A percentile compares a stretch with the other conserved stretches of the same genome.
phyloP scores from a whole-genome alignment of 768 basidiomycete species.

The Rhizopogon vesiculosus region DNA sequence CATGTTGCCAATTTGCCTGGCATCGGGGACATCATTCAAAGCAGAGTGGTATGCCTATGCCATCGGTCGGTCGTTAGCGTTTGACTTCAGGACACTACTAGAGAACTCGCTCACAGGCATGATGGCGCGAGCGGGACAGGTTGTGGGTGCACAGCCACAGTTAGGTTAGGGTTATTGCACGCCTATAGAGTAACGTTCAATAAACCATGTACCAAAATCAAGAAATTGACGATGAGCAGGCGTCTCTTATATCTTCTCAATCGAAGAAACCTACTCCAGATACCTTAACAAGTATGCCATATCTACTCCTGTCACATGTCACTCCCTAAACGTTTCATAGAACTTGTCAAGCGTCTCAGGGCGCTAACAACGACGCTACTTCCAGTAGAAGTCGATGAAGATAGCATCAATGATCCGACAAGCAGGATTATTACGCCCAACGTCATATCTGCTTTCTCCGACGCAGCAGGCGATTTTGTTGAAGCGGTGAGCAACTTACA shows the following conservation, averaged over 20 bases:
- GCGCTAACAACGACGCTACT: conserved; percentile 71
- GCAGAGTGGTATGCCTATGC: conserved; percentile 94
- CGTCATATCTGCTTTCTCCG: conserved; percentile 71
- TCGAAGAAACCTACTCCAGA: conserved; percentile 59
- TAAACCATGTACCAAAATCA: conserved; percentile 21
- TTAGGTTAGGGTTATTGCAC: neutral
- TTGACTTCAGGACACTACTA: neutral
- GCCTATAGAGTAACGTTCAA: no score
- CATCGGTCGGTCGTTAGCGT: neutral
- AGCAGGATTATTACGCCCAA: conserved; percentile 79
- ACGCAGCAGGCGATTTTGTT: conserved; percentile 82
- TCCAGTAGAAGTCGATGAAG: conserved; percentile 73
- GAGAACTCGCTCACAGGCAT: conserved; percentile 49
- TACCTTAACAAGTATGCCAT: conserved; percentile 65
- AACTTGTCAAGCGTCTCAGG: conserved; percentile 76
- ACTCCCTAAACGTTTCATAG: conserved; percentile 32
- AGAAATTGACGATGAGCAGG: conserved; percentile 31
- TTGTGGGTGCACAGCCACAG: conserved; percentile 24
- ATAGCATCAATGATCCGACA: conserved; percentile 66
- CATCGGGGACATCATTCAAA: conserved; percentile 81
- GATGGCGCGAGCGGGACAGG: conserved; percentile 11
- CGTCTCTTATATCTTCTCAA: conserved; percentile 39
- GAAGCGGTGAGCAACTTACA: conserved; percentile 58
- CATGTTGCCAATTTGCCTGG: conserved; percentile 85
- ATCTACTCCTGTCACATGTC: neutral